Evolutionary conservation across 257 asterid species (phyloP), one percentile per base, ranked within the genome.

Genomic region (Forsythia suspensa): DNA sequence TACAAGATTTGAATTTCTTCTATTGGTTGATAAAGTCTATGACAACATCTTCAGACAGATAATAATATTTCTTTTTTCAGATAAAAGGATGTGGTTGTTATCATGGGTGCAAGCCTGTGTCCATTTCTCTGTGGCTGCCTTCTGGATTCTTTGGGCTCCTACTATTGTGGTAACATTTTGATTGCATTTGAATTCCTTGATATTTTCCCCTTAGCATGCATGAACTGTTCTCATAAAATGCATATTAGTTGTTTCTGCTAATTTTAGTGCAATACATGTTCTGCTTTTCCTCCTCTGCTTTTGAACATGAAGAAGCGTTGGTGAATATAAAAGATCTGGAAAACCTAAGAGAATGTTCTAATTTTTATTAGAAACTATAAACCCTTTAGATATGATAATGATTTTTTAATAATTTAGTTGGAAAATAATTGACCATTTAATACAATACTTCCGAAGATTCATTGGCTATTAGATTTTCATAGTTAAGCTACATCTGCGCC

Each of bases 101-200:
- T 88, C 90, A 68, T 91, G 92, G 97, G 83, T 89, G 48, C 98
- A 94, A 81, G 85, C 93, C 10, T 84, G 94, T 52, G 57, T 89
- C 43, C 91, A 92, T 82, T 88, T 94, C 86, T 89, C 97, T 44
- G 74, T 88, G 77, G 83, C 89, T 44, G 91, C 87, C 43, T 94
- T 92, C 85, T 94, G 98, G 97, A 82, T 92, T 88, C 95, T 92
- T 72, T 94, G 98, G 98, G 95, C 98, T 63, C 97, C 97, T 76
- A 82, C 84, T 76, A 80, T 89, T 73, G 94, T 88, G 89, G 97
- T 94, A 89, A 71, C 89, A 63, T 77, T 80, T 40, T 63, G 70
- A 38, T 41, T 46, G 42, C 81, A 46, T 44, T 72, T 20, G 9
- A 48, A 61, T 71, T 6, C 76, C 68, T 21, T 46, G 10, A 37